Percentiles rank a stretch among this genome's conserved stretches.
Conservation (phyloP, 106 monocot genomes). For the Apostasia ramifera region DNA sequence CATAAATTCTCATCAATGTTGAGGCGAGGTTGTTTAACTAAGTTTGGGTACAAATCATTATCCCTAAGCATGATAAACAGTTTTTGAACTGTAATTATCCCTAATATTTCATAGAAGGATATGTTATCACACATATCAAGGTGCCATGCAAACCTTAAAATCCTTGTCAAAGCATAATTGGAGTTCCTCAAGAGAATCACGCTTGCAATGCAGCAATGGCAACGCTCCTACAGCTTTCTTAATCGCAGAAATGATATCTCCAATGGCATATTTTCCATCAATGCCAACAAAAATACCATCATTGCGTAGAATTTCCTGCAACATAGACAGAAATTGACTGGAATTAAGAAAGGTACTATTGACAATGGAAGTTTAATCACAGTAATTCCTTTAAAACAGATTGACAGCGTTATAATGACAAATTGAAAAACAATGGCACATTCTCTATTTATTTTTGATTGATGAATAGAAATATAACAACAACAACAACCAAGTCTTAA, state of each 20-base stretch:
- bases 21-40: background rate
- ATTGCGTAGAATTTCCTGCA: constrained; percentile 50
- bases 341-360: too few species aligned
- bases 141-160: constrained; percentile 42
- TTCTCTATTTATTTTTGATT: too few species aligned
- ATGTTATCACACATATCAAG: background rate
- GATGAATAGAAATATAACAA: too few species aligned
- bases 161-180: constrained; percentile 83
- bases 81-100: background rate
- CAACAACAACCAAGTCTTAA: too few species aligned
- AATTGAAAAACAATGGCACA: too few species aligned
- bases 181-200: constrained; percentile 63
- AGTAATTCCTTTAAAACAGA: too few species aligned
- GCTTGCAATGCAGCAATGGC: constrained; percentile 56
- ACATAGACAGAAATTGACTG: constrained; percentile 2
- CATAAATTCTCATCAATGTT: too few species aligned
- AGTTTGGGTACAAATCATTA: background rate
- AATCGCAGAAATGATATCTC: constrained; percentile 46
- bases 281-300: constrained; percentile 67
- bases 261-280: constrained; percentile 43
- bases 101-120: background rate
- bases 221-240: constrained; percentile 58
- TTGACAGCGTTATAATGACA: too few species aligned
- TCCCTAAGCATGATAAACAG: background rate
- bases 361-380: too few species aligned